phyloP scores from a whole-genome alignment of 2,329 filamentous ascomycete species.

The Colletotrichum liaoningense region DNA sequence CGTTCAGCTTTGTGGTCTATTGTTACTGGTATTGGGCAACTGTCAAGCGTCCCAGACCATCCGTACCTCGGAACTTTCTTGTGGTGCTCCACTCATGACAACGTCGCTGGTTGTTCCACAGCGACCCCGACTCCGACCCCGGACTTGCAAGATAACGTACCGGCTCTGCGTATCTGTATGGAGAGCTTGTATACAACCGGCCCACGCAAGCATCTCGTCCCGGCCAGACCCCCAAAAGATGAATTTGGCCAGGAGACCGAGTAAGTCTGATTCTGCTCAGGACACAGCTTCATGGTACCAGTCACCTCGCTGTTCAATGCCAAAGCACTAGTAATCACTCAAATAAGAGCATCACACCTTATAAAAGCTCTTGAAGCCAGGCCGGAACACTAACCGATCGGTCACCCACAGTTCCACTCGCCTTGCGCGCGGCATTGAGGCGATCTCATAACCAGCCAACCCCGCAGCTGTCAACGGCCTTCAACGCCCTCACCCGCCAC shows the following conservation, averaged over 20 bases:
- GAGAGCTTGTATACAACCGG: neutral
- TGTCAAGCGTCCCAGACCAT: neutral
- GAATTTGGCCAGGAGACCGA: neutral
- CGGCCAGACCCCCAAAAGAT: neutral
- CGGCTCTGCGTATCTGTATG: neutral
- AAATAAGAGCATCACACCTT: neutral
- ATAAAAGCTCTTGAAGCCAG: neutral
- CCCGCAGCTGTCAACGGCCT: constrained; percentile 18
- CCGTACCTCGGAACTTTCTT: neutral
- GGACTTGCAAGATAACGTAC: neutral
- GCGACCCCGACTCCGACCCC: neutral
- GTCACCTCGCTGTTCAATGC: no score
- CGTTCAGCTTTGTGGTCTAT: neutral
- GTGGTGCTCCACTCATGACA: neutral
- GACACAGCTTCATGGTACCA: neutral
- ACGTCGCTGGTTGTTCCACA: neutral
- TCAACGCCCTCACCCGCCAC: neutral
- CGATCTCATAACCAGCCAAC: constrained; percentile 9
- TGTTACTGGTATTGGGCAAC: neutral
- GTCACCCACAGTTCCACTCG: constrained; percentile 2
- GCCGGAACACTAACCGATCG: constrained; percentile 22
- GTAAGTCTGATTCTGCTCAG: neutral
- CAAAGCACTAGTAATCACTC: neutral
- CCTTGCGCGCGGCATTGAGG: constrained; percentile 11
- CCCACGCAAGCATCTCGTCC: neutral